Evolutionary conservation across 2,329 filamentous ascomycete genomes (phyloP).

Genomic region (Pseudogymnoascus sp.): DNA sequence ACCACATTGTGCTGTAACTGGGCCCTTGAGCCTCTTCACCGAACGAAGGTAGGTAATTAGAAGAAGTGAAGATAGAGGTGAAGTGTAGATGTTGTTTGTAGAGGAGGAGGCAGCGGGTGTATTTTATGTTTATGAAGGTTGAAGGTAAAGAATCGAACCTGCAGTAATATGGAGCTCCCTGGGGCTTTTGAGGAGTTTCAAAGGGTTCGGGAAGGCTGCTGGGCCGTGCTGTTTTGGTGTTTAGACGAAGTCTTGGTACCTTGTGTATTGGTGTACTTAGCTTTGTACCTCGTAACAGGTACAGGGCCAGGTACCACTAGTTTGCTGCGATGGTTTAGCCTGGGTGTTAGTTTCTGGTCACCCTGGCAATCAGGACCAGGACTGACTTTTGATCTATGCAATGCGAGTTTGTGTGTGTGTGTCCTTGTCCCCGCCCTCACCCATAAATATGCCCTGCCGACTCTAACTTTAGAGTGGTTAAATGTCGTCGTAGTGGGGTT

Average conservation of each 20-base stretch:
- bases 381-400: not conserved
- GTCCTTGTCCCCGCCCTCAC: not conserved
- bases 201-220: not conserved
- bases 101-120: not conserved
- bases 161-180: not conserved
- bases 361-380: not conserved
- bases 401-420: not conserved
- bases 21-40: not conserved
- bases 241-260: not conserved
- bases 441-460: not conserved
- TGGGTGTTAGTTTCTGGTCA: no score
- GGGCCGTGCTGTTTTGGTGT: not conserved
- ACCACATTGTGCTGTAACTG: not conserved
- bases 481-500: not conserved
- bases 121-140: not conserved
- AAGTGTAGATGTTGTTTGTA: not conserved
- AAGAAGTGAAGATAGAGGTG: not conserved
- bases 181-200: not conserved
- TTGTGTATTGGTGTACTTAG: not conserved
- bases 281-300: not conserved
- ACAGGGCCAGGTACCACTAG: not conserved
- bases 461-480: not conserved
- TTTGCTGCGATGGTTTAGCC: not conserved
- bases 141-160: not conserved
- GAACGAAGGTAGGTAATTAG: not conserved